Base-by-base conservation (phyloP, 176 grass and related monocot genomes). In the Pharus latifolius region DNA sequence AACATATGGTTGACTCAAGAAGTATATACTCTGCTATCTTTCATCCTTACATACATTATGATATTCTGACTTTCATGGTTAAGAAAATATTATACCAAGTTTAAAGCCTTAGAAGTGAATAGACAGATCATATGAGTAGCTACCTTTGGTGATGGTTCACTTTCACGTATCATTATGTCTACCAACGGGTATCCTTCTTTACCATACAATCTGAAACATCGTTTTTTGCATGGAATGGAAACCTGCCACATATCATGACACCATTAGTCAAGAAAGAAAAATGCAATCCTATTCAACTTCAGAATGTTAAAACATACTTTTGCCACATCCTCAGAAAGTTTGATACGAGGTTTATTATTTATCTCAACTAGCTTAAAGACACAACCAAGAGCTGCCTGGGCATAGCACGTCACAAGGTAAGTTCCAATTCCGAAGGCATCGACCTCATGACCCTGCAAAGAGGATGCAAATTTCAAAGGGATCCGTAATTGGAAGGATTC, bases 311-410 rank as follows among this genome's bases (percentile, higher is more conserved):
- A 28, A 53, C 80, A 28, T 66, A 99, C 95, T 92, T 99, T 99
- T 68, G 90, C 78, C 43, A 99, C 82, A 76, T 99, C 95, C 80
- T 94, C 95, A 22, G 95, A 99, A 58, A 99, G 87, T 72, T 99
- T 99, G 65, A 99, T 99, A 52, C 95, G 95, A 72, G 95, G 95
- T 69, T 85, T 86, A 72, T 58, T 82, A 26, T 99, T 99, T 78
- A 99, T 99, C 58, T 99, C 95, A 65, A 99, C 95, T 83, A 99
- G 78, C 86, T 99, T 99, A 81, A 99, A 99, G 40, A 99, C 95
- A 83, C 95, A 99, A 27, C 95, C 95, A 91, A 99, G 95, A 56
- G 95, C 87, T 75, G 95, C 87, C 77, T 99, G 95, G 72, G 87
- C 74, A 86, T 91, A 99, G 56, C 95, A 99, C 0, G 95, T 94